Percentiles rank a stretch among this genome's conserved stretches.
phyloP scores from a whole-genome alignment of 371 early-diverging fungal species.

The Mucor piriformis region DNA sequence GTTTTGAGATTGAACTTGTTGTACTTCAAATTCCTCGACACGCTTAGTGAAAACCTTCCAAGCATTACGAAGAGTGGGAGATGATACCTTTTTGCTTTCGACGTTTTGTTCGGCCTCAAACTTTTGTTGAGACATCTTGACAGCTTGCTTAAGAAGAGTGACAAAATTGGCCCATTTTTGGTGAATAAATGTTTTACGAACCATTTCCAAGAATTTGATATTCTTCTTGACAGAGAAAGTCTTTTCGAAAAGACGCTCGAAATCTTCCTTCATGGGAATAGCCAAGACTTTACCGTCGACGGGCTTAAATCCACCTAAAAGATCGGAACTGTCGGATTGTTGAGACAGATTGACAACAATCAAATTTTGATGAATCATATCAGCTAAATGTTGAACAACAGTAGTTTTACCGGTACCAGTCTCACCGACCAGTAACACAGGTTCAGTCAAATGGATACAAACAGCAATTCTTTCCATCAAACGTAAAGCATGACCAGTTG shows the following conservation, averaged over 20 bases:
- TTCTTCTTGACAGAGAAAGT: slow-evolving; percentile 92
- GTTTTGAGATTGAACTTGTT: slow-evolving; percentile 73
- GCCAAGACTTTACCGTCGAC: slow-evolving; percentile 86
- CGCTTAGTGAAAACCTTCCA: slow-evolving; percentile 66
- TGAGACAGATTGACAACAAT: slow-evolving; percentile 97
- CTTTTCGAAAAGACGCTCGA: slow-evolving; percentile 80
- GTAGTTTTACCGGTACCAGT: slow-evolving; percentile 99
- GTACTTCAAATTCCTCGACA: slow-evolving; percentile 69
- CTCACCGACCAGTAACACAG: slow-evolving; percentile 96
- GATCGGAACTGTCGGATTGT: slow-evolving; percentile 97
- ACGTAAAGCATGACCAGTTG: slow-evolving; percentile 77
- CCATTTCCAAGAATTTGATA: slow-evolving; percentile 79
- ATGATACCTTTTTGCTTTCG: slow-evolving; percentile 38
- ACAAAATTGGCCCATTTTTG: slow-evolving; percentile 85
- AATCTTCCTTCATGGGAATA: slow-evolving; percentile 80
- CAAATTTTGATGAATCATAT: slow-evolving; percentile 76
- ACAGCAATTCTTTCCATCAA: slow-evolving; percentile 87
- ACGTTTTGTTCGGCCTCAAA: slow-evolving; percentile 47
- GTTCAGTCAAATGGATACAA: slow-evolving; percentile 81
- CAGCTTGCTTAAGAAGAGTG: slow-evolving; percentile 69
- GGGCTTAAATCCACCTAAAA: slow-evolving; percentile 98
- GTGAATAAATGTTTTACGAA: slow-evolving; percentile 69
- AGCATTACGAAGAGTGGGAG: slow-evolving; percentile 55
- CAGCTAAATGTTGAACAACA: slow-evolving; percentile 93
- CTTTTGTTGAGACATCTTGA: slow-evolving; percentile 77